Evolutionary conservation across 495 filamentous ascomycete genomes (phyloP).

Genomic region (Aspergillus ellipticus): DNA sequence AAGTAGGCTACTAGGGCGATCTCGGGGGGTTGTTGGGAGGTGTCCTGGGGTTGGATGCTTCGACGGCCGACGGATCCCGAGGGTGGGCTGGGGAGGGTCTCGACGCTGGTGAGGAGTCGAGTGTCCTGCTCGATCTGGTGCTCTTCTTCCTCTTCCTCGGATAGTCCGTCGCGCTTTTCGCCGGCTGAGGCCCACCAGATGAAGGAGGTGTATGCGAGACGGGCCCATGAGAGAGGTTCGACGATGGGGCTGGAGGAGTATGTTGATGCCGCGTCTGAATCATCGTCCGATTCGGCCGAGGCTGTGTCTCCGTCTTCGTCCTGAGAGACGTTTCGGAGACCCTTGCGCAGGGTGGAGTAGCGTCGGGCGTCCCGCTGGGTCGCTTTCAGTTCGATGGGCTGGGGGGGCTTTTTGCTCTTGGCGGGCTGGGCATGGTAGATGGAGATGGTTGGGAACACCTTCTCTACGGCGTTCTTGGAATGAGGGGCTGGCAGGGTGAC

Average conservation of each 20-base stretch:
- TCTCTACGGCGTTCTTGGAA: constrained; percentile 52
- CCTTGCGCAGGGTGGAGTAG: constrained; percentile 66
- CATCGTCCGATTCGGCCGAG: constrained; percentile 21
- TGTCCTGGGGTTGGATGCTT: constrained; percentile 34
- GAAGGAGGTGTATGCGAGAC: constrained; percentile 84
- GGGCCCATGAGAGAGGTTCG: constrained; percentile 83
- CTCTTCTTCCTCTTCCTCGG: constrained; percentile 41
- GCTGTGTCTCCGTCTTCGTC: constrained; percentile 20
- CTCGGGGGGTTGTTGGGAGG: constrained; percentile 48
- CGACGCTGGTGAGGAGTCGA: constrained; percentile 39
- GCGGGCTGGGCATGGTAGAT: constrained; percentile 24
- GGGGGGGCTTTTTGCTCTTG: constrained; percentile 24
- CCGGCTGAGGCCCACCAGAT: constrained; percentile 99
- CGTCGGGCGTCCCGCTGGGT: constrained; percentile 86
- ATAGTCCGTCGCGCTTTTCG: constrained; percentile 61
- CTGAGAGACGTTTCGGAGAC: constrained; percentile 53
- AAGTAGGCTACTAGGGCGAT: constrained; percentile 88
- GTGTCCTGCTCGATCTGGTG: constrained; percentile 43
- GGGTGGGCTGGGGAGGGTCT: constrained; percentile 31
- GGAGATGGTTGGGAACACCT: constrained; percentile 69
- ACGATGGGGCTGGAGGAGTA: constrained; percentile 53
- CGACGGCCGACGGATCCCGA: constrained; percentile 39
- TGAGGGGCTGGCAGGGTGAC: constrained; percentile 70
- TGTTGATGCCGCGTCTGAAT: constrained; percentile 44
- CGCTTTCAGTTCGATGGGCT: constrained; percentile 58